Base-by-base conservation (phyloP, 768 basidiomycete genomes). In the Rhizopogon salebrosus region DNA sequence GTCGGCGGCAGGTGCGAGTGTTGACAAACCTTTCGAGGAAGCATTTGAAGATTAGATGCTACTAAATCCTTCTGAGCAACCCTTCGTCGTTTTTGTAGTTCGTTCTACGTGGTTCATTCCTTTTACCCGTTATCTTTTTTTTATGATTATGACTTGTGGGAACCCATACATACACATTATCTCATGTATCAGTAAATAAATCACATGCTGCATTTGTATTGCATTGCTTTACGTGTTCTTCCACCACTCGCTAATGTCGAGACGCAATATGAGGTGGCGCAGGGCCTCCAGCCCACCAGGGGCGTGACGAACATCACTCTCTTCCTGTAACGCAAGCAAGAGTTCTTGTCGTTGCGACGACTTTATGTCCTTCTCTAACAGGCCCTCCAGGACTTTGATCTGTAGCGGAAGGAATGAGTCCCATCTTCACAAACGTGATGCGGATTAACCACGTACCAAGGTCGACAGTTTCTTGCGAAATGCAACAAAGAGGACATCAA, bases 171-270 rank as follows among this genome's bases (percentile, higher is more conserved):
- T 46, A 46, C 20, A 10, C 45, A 46, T 22, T 9, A 31, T 34
- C 45, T 46, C 29, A 22, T 31, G 43, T 46, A 34, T 22, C 14
- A 46, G 14, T 34, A 23, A 8, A 5, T 34, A 23, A 46, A 34
- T 34, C 45, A 46, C 29, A 45, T 45, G 20, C 43, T 45, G 18
- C 43, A 34, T 46, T 34, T 22, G 13, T 22, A 46, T 4, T 11
- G 20, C 43, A 46, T 10, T 14, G 4, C 22, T 49, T 29, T 46
- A 20, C 16, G 23, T 35, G n/a, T 22, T 53, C 20, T 56, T 63
- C 85, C 85, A 86, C 83, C 83, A 87, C 6, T 80, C 75, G 3
- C 72, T 75, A 27, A 81, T 65, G 58, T 80, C 80, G 34, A 85
- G 62, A 31, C 76, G 73, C 16, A 79, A 63, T 18, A 85, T 67